A percentile compares a stretch with the other conserved stretches of the same genome.
Conservation (phyloP, 2,329 filamentous ascomycete genomes). For the Magnaporthales sp. region DNA sequence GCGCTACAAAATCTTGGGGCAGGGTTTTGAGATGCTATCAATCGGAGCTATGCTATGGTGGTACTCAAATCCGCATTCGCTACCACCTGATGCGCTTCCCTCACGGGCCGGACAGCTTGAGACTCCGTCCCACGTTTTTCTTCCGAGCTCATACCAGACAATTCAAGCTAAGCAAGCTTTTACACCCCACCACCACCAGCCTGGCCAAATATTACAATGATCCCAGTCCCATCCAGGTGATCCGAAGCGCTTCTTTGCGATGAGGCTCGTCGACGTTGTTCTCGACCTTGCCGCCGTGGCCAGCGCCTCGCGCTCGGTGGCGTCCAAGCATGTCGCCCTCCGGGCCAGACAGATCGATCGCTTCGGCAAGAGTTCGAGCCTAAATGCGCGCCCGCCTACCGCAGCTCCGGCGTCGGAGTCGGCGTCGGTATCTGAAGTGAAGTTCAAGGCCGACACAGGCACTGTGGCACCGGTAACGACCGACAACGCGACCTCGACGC, state of each 20-base stretch:
- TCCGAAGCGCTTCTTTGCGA: constrained; percentile 15
- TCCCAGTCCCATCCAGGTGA: neutral
- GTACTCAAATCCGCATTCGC: neutral
- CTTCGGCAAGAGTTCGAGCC: constrained; percentile 37
- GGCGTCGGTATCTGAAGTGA: neutral
- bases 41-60: neutral
- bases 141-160: neutral
- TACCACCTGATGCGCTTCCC: neutral
- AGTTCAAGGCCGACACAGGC: neutral
- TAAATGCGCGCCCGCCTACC: constrained; percentile 22
- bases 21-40: neutral
- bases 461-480: neutral
- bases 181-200: neutral
- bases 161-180: neutral
- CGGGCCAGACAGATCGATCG: constrained; percentile 44
- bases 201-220: neutral
- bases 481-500: neutral
- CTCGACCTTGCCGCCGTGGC: constrained; percentile 64
- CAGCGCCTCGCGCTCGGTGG: constrained; percentile 60
- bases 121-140: neutral
- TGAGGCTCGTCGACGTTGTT: constrained; percentile 55
- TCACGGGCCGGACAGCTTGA: neutral
- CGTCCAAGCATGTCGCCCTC: constrained; percentile 51
- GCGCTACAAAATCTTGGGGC: neutral
- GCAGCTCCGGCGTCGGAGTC: constrained; percentile 4